Percentiles rank a stretch among this genome's conserved stretches.
Conservation (phyloP, 768 basidiomycete species). For the Lactifluus hygrophoroides region DNA sequence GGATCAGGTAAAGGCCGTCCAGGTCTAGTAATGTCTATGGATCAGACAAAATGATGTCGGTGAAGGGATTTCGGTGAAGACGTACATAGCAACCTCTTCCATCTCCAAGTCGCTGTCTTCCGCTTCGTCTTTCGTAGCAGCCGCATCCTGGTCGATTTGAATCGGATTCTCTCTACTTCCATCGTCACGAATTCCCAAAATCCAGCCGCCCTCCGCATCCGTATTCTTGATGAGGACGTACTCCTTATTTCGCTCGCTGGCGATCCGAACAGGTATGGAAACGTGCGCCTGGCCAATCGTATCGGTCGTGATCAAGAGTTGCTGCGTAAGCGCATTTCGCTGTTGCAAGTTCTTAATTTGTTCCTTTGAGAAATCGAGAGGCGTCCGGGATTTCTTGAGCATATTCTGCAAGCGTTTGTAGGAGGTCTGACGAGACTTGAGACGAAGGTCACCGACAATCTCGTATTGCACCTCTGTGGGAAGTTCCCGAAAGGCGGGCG, state of each 20-base stretch:
- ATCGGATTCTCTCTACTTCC: conserved; percentile 84
- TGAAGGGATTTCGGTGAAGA: not conserved
- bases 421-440: conserved; percentile 92
- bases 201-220: conserved; percentile 84
- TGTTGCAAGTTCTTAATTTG: conserved; percentile 89
- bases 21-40: conserved; percentile 14
- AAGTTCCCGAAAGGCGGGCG: conserved; percentile 82
- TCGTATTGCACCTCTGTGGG: conserved; percentile 98
- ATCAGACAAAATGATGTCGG: not conserved
- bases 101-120: conserved; percentile 48
- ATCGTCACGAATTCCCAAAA: conserved; percentile 82
- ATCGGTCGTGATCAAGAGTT: conserved; percentile 86
- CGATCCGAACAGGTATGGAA: conserved; percentile 87
- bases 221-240: conserved; percentile 95
- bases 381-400: conserved; percentile 67
- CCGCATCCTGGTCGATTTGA: conserved; percentile 62
- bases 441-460: conserved; percentile 89
- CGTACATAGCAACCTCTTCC: conserved; percentile 75
- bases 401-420: conserved; percentile 88
- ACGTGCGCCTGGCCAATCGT: conserved; percentile 85
- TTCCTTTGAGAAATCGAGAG: conserved; percentile 92
- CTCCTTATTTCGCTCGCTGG: conserved; percentile 89
- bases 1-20: conserved; percentile 36
- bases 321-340: conserved; percentile 87
- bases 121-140: conserved; percentile 23